Base-by-base conservation (phyloP, 495 filamentous ascomycete genomes). In the Talaromyces liani region DNA sequence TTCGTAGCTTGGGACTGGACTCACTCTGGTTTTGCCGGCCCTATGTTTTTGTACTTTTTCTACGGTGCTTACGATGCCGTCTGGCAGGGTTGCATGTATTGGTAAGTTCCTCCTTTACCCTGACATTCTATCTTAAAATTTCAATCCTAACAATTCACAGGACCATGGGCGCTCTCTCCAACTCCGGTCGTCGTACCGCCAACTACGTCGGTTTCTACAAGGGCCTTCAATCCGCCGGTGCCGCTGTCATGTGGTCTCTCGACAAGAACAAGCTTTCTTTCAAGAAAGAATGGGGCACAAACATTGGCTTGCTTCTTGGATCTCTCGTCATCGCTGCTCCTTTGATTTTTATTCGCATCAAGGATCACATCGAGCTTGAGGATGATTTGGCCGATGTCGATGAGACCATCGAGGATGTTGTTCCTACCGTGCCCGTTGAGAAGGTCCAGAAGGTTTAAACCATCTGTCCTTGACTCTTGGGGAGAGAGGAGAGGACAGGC, bases 131-230 rank as follows among this genome's bases (percentile, higher is more conserved):
- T 31, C 4, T 65, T 29, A 12, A 36, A 12, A 20, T 70, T 65
- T 66, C 72, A 66, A 77, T 45, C 33, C 25, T 58, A 39, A 68
- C 39, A 25, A 59, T 61, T 33, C 6, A 56, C 60, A 90, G 86
- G 87, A 85, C 86, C 75, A 96, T 97, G 88, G 92, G 92, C 53
- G 84, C 92, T 10, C 80, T 95, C 60, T 91, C 89, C 65, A 96
- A 96, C 81, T 93, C 92, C 27, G 87, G 90, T 64, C 89, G 92
- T 68, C 93, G 91, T 69, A 85, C 92, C 16, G 92, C 92, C 74
- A 94, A 96, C 79, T 85, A 92, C 68, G 86, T 91, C 16, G 92
- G 92, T 55, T 96, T 92, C 80, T 96, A 96, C 84, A 96, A 96
- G 70, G 91, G 90, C 53, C 86, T 97, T 64, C 92, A 96, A 73